phyloP scores from a whole-genome alignment of 2,329 filamentous ascomycete genomes.

The Hymenoscyphus repandus region DNA sequence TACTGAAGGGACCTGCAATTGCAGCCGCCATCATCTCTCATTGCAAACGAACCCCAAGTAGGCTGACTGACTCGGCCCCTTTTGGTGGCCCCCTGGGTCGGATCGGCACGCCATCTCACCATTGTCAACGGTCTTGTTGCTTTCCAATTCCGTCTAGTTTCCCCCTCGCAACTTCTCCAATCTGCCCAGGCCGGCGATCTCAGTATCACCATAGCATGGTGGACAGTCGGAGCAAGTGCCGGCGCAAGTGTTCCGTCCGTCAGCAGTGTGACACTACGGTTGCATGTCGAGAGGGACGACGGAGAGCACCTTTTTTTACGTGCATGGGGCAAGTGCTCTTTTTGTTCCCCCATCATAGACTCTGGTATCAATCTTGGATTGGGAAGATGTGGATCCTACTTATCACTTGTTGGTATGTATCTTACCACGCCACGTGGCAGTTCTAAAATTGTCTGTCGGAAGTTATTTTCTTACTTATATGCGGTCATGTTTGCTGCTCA shows the following conservation, averaged over 20 bases:
- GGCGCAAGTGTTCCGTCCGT: neutral
- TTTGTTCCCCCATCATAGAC: neutral
- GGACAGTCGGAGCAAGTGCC: neutral
- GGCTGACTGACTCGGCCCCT: neutral
- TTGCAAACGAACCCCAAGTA: neutral
- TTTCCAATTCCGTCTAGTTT: neutral
- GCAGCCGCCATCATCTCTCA: neutral
- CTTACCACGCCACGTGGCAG: conserved; percentile 12
- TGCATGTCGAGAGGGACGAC: neutral
- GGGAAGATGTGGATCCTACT: conserved; percentile 2
- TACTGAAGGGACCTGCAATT: neutral
- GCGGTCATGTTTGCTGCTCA: conserved; percentile 4
- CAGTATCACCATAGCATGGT: neutral
- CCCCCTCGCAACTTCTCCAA: too few relatives aligned
- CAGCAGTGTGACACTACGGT: neutral
- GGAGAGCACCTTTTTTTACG: conserved; percentile 4
- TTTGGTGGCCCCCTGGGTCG: neutral
- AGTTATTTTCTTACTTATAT: conserved; percentile 6
- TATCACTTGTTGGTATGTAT: conserved; percentile 6
- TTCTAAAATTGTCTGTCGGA: conserved; percentile 2
- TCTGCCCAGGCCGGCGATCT: neutral
- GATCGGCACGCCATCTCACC: conserved; percentile 2
- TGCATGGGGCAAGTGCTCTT: neutral
- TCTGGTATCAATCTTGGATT: neutral
- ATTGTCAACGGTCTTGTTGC: neutral